These are phyloP conservation scores for Macrolepiota fuliginosa DNA, from an alignment of 768 basidiomycete genomes.

Conservation along the genomic window DNA sequence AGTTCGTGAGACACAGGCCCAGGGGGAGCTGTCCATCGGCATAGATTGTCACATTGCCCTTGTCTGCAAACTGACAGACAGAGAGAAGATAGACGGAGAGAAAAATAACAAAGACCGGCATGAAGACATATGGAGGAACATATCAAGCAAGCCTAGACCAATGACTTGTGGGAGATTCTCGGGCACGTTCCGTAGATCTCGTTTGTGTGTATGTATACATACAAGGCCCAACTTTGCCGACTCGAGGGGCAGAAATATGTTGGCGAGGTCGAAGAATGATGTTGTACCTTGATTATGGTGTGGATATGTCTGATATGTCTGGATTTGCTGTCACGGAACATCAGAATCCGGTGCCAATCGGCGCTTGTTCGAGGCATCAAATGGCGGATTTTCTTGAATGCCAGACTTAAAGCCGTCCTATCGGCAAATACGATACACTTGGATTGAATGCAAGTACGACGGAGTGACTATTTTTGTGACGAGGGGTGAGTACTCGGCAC, in stretches of 20 bases:
- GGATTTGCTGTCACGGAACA: slow-evolving; percentile 7
- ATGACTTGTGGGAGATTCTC: neutral
- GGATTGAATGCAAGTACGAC: neutral
- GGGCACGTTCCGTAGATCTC: neutral
- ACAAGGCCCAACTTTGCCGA: neutral
- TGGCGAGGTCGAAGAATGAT: neutral
- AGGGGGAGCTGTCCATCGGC: slow-evolving; percentile 37
- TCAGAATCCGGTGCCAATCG: neutral
- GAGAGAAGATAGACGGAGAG: slow-evolving; percentile 7
- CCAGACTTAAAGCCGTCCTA: neutral
- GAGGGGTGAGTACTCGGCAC: neutral
- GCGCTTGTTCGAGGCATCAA: neutral
- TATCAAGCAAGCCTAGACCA: neutral
- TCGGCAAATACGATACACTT: neutral
- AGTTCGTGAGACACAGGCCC: slow-evolving; percentile 27
- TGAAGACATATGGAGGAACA: neutral
- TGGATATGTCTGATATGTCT: slow-evolving; percentile 1
- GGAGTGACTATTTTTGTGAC: neutral
- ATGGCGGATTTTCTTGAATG: neutral
- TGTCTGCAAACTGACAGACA: slow-evolving; percentile 17
- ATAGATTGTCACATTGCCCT: slow-evolving; percentile 5
- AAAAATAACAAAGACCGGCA: neutral
- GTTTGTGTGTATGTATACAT: neutral
- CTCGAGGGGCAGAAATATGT: neutral
- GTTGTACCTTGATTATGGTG: slow-evolving; percentile 9